These are phyloP conservation scores for Eutrema heterophyllum DNA, from an alignment of 345 rosid genomes.

Conservation along the genomic window DNA sequence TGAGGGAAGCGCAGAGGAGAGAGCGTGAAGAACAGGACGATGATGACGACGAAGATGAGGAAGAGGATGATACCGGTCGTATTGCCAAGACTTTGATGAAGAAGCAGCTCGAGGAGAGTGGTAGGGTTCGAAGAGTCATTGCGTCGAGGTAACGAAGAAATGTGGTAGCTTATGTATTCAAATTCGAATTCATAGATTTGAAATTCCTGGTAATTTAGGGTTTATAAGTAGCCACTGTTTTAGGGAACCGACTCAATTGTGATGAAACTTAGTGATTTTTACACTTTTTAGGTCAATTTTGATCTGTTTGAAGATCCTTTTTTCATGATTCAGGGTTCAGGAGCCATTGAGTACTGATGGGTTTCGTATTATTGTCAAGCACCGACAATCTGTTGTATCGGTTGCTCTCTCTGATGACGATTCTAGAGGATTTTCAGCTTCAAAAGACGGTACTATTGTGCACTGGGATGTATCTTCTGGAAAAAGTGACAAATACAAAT, in stretches of 20 bases:
- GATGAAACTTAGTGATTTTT: not conserved
- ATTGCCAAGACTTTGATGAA: slow-evolving; percentile 61
- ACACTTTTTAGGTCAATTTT: not conserved
- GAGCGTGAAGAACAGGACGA: slow-evolving; percentile 48
- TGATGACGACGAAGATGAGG: slow-evolving; percentile 48
- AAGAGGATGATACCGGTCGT: slow-evolving; percentile 37
- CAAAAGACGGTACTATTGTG: slow-evolving; percentile 78
- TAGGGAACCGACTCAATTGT: not conserved
- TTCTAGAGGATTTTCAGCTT: slow-evolving; percentile 76
- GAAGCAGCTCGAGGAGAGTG: slow-evolving; percentile 89
- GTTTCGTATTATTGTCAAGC: slow-evolving; percentile 60
- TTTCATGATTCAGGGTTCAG: slow-evolving; percentile 52
- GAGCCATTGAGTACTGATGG: slow-evolving; percentile 47
- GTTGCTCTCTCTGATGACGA: slow-evolving; percentile 89
- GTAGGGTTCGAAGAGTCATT: slow-evolving; percentile 60
- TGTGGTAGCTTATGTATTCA: not conserved
- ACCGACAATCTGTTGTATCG: slow-evolving; percentile 69
- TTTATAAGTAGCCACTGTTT: not conserved
- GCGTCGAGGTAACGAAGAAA: slow-evolving; percentile 65
- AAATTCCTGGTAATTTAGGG: not conserved
- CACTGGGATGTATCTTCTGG: slow-evolving; percentile 89
- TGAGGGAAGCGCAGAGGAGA: slow-evolving; percentile 37
- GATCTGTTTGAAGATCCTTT: not conserved
- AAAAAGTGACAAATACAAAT: slow-evolving; percentile 53
- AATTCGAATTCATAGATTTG: not conserved